A percentile compares a stretch with the other conserved stretches of the same genome.
Conservation (phyloP, 1,139 yeast species). For the Lodderomyces beijingensis region DNA sequence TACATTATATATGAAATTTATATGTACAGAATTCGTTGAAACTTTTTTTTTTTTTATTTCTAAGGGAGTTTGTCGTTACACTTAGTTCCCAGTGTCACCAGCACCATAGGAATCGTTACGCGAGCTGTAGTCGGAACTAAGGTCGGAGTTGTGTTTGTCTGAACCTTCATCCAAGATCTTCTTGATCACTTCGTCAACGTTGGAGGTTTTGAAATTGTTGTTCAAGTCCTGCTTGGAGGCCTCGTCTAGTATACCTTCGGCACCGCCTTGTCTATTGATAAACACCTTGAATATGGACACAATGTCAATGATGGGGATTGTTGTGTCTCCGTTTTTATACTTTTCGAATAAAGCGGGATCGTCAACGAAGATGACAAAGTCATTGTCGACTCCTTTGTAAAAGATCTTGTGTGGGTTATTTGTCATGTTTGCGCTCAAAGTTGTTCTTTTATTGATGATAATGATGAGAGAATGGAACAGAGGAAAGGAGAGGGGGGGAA, state of each 20-base stretch:
- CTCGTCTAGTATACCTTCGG: slow-evolving; percentile 66
- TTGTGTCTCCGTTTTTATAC: slow-evolving; percentile 47
- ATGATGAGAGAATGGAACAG: too few species aligned
- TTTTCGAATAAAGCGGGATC: slow-evolving; percentile 45
- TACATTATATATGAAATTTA: too few species aligned
- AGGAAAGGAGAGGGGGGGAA: too few species aligned
- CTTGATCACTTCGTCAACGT: slow-evolving; percentile 47
- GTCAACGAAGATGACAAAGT: slow-evolving; percentile 63
- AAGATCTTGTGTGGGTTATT: slow-evolving; percentile 44
- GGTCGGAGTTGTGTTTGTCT: slow-evolving; percentile 29
- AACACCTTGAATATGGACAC: slow-evolving; percentile 65
- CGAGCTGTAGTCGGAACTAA: slow-evolving; percentile 17
- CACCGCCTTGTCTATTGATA: slow-evolving; percentile 59
- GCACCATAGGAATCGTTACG: slow-evolving; percentile 40
- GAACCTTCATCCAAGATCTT: slow-evolving; percentile 54
- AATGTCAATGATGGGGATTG: slow-evolving; percentile 59
- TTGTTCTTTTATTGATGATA: too few species aligned
- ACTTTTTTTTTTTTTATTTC: background rate
- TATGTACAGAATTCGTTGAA: too few species aligned
- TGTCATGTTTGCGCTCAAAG: too few species aligned
- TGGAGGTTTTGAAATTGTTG: slow-evolving; percentile 60
- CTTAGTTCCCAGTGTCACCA: slow-evolving; percentile 25
- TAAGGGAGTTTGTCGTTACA: background rate
- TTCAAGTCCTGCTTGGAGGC: slow-evolving; percentile 66
- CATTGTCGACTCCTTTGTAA: slow-evolving; percentile 60